A percentile compares a stretch with the other conserved stretches of the same genome.
Evolutionary conservation across 2,329 filamentous ascomycete genomes (phyloP).

Genomic region (Phialocephala sp.): DNA sequence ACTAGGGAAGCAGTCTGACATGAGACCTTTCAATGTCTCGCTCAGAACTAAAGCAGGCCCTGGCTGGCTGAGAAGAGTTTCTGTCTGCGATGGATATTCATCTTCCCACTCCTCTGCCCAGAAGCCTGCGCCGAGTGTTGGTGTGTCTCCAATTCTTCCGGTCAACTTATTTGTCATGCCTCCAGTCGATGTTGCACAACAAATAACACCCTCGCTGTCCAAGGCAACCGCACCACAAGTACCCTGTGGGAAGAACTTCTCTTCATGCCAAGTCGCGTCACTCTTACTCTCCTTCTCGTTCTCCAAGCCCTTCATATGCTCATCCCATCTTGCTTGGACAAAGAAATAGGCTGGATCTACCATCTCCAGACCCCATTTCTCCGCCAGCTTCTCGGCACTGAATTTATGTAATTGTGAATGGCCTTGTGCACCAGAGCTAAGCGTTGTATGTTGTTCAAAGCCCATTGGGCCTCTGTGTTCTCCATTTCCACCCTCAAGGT

Average conservation of each 20-base stretch:
- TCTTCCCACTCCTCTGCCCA: slow-evolving; percentile 87
- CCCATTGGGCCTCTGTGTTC: slow-evolving; percentile 41
- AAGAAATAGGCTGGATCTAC: slow-evolving; percentile 76
- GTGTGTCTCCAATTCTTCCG: slow-evolving; percentile 85
- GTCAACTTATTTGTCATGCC: slow-evolving; percentile 89
- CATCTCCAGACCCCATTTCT: slow-evolving; percentile 70
- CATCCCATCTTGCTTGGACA: slow-evolving; percentile 78
- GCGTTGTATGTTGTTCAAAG: neutral
- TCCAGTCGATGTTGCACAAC: slow-evolving; percentile 71
- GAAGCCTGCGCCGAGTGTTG: slow-evolving; percentile 81
- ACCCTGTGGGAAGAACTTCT: slow-evolving; percentile 78
- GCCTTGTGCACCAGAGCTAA: slow-evolving; percentile 56
- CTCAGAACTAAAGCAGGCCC: slow-evolving; percentile 49
- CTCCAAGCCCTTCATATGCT: slow-evolving; percentile 67
- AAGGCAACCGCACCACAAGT: slow-evolving; percentile 85
- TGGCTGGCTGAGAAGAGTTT: slow-evolving; percentile 29
- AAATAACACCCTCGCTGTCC: slow-evolving; percentile 76
- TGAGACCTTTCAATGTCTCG: slow-evolving; percentile 51
- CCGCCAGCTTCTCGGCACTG: slow-evolving; percentile 72
- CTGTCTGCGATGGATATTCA: slow-evolving; percentile 42
- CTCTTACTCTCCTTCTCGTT: slow-evolving; percentile 51
- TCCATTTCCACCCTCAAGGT: slow-evolving; percentile 55
- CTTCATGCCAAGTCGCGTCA: slow-evolving; percentile 60
- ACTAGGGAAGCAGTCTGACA: slow-evolving; percentile 65
- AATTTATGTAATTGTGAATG: slow-evolving; percentile 73